Base-by-base conservation (phyloP, 345 rosid genomes). In the Aquilaria yunnanensis region DNA sequence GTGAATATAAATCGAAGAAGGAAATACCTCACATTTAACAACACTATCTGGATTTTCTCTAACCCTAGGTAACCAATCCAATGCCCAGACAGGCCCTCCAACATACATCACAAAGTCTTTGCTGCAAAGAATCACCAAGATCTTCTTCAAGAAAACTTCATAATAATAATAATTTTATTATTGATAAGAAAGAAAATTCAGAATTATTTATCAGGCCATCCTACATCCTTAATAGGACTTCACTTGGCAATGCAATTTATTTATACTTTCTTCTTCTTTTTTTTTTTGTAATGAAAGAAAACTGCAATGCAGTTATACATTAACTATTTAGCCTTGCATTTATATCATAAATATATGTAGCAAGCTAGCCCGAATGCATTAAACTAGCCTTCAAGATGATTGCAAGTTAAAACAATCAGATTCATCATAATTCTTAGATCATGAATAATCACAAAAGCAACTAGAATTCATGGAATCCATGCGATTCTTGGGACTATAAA, bases 11-110 rank as follows among this genome's bases (percentile, higher is more conserved):
- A 9, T 31, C 46, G 12, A 56, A 37, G 1, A 12, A 34, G 43
- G 33, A 67, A 71, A 41, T 75, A 90, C 97, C 96, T 94, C 95
- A 51, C 83, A 74, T 70, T 80, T 94, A 64, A 79, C 67, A 51
- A 23, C 76, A 69, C 60, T 62, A 59, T 68, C 86, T 43, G 80
- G 72, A 74, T 57, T 76, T 62, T 57, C 77, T 65, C 75, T 77
- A 81, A 68, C 63, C 70, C 82, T 74, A 51, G 99, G 99, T 61
- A 96, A 85, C 99, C 99, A 90, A 79, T 94, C 96, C 74, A 94
- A 60, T 56, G 85, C 90, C 97, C 89, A 94, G 76, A 86, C 86
- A 55, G 95, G 78, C 48, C 97, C 99, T 65, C 99, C 96, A 70
- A 83, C 87, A 59, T 82, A 74, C 83, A 88, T 78, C 49, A 90